Evolutionary conservation across 306 rosid species (phyloP).

Genomic region (Gastrolobium villosum): DNA sequence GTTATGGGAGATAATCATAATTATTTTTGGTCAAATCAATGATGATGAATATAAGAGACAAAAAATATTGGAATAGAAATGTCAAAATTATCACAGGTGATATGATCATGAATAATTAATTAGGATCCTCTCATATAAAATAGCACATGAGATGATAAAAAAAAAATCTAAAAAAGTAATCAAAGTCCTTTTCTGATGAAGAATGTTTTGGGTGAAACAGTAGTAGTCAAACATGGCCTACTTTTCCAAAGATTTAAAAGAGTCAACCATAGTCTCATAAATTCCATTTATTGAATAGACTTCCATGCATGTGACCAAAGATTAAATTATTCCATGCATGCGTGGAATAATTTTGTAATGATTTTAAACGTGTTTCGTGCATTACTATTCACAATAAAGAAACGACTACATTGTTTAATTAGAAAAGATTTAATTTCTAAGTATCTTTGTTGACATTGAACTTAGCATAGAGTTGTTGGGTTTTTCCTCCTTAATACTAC

Average conservation of each 20-base stretch:
- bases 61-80: no score
- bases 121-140: no score
- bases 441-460: neutral
- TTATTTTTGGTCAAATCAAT: no score
- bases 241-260: neutral
- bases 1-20: no score
- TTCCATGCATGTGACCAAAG: neutral
- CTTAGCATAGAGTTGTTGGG: no score
- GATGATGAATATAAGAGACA: no score
- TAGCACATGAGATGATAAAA: no score
- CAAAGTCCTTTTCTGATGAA: neutral
- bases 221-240: constrained; percentile 19
- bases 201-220: neutral
- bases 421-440: neutral
- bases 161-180: no score
- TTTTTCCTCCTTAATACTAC: no score
- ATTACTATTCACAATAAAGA: neutral
- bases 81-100: no score
- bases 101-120: no score
- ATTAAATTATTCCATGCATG: neutral
- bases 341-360: neutral
- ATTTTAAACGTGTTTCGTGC: neutral
- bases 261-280: neutral
- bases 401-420: neutral
- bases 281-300: neutral